Conservation (phyloP, 192 early-diverging fungal genomes). For the Entomortierella lignicola region DNA sequence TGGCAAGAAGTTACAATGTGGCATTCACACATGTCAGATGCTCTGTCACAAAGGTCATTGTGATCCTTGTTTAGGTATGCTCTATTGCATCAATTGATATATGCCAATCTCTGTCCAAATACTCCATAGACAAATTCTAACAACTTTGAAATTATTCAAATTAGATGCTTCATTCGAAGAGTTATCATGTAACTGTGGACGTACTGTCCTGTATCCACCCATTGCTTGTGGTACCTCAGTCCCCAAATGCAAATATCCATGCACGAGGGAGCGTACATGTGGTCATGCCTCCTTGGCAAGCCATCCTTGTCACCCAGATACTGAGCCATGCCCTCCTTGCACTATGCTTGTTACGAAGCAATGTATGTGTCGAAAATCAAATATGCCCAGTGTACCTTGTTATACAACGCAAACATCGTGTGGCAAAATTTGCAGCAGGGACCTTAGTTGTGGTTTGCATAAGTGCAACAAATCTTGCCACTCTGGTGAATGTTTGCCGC, state of each 20-base stretch:
- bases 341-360: slow-evolving; percentile 75
- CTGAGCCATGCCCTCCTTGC: slow-evolving; percentile 94
- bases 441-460: slow-evolving; percentile 76
- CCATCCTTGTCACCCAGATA: slow-evolving; percentile 90
- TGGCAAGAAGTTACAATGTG: slow-evolving; percentile 81
- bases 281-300: slow-evolving; percentile 79
- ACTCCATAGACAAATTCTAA: not conserved
- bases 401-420: slow-evolving; percentile 78
- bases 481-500: slow-evolving; percentile 70
- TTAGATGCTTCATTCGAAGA: slow-evolving; percentile 84
- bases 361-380: slow-evolving; percentile 84
- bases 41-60: slow-evolving; percentile 86
- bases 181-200: slow-evolving; percentile 90
- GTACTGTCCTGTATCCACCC: slow-evolving; percentile 84
- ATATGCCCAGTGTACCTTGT: slow-evolving; percentile 87
- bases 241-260: slow-evolving; percentile 81
- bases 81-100: not conserved
- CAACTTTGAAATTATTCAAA: not conserved
- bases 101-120: too few relatives aligned
- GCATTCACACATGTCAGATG: slow-evolving; percentile 80
- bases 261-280: slow-evolving; percentile 75
- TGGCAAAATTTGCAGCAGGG: slow-evolving; percentile 70
- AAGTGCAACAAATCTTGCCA: slow-evolving; percentile 87
- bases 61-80: slow-evolving; percentile 72
- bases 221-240: slow-evolving; percentile 84